These are phyloP conservation scores for Cynanchum wilfordii DNA, from an alignment of 257 asterid genomes.

Conservation along the genomic window DNA sequence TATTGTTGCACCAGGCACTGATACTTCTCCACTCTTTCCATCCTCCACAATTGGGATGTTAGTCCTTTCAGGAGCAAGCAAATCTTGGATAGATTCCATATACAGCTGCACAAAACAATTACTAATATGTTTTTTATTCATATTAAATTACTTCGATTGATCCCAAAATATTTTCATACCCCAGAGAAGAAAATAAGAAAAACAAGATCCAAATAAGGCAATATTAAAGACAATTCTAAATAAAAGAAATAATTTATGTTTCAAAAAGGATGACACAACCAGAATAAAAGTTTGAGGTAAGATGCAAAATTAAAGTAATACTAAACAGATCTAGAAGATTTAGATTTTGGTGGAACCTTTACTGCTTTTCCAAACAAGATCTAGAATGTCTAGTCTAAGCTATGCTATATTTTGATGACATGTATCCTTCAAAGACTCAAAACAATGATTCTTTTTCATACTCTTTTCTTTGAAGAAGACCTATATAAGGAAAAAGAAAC, in stretches of 20 bases:
- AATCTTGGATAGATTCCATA: slow-evolving; percentile 91
- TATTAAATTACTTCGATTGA: neutral
- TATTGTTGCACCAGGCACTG: slow-evolving; percentile 66
- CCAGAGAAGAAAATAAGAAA: neutral
- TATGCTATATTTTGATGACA: neutral
- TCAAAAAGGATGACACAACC: neutral
- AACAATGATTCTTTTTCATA: neutral
- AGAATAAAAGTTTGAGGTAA: neutral
- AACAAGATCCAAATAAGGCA: neutral
- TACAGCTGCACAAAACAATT: slow-evolving; percentile 40
- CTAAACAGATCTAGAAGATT: neutral
- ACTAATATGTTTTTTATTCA: neutral
- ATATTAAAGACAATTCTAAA: neutral
- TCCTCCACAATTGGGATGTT: slow-evolving; percentile 79
- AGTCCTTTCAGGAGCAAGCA: slow-evolving; percentile 79
- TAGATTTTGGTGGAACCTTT: neutral
- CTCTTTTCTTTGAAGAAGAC: neutral
- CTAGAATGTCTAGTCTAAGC: neutral
- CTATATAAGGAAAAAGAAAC: neutral
- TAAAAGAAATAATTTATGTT: neutral
- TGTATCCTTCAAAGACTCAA: neutral
- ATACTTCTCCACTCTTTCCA: slow-evolving; percentile 79
- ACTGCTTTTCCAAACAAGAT: too few species aligned
- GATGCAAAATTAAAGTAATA: neutral
- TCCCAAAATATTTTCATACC: neutral